These are phyloP conservation scores for Mucor indicus DNA, from an alignment of 371 early-diverging fungal species.

Conservation along the genomic window DNA sequence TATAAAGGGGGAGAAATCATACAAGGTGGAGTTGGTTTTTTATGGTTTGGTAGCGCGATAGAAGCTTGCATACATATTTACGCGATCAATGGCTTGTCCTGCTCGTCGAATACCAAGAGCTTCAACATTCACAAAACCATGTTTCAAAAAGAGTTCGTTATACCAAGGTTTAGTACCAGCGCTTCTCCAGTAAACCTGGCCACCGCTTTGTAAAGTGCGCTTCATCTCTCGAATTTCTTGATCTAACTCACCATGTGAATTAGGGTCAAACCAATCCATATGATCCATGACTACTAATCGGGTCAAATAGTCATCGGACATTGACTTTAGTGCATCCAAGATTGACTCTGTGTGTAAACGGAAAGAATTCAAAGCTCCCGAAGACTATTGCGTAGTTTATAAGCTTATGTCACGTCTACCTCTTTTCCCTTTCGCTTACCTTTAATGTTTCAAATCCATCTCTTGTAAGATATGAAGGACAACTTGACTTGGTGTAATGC, in stretches of 20 bases:
- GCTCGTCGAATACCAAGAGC: slow-evolving; percentile 66
- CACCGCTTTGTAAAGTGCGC: slow-evolving; percentile 57
- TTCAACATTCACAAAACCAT: slow-evolving; percentile 63
- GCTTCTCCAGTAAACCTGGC: slow-evolving; percentile 78
- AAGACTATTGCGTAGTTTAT: slow-evolving; percentile 29
- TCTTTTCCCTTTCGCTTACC: slow-evolving; percentile 13
- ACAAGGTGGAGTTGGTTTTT: too few relatives aligned
- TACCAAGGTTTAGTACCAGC: slow-evolving; percentile 85
- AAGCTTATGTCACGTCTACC: not conserved
- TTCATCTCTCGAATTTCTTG: slow-evolving; percentile 68
- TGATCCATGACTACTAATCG: slow-evolving; percentile 86
- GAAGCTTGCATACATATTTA: slow-evolving; percentile 85
- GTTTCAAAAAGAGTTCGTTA: slow-evolving; percentile 64
- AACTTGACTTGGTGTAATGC: slow-evolving; percentile 59
- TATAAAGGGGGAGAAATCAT: too few relatives aligned
- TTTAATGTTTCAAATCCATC: slow-evolving; percentile 65
- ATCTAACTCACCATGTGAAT: slow-evolving; percentile 52
- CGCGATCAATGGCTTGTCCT: slow-evolving; percentile 71
- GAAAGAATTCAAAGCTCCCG: slow-evolving; percentile 58
- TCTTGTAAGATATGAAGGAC: slow-evolving; percentile 75
- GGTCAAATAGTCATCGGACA: slow-evolving; percentile 66
- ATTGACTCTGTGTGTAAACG: slow-evolving; percentile 80
- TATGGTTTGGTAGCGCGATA: slow-evolving; percentile 40
- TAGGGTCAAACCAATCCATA: slow-evolving; percentile 80
- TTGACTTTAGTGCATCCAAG: slow-evolving; percentile 54